Base-by-base conservation (phyloP, 768 basidiomycete genomes). In the Agaricus sinodeliciosus region DNA sequence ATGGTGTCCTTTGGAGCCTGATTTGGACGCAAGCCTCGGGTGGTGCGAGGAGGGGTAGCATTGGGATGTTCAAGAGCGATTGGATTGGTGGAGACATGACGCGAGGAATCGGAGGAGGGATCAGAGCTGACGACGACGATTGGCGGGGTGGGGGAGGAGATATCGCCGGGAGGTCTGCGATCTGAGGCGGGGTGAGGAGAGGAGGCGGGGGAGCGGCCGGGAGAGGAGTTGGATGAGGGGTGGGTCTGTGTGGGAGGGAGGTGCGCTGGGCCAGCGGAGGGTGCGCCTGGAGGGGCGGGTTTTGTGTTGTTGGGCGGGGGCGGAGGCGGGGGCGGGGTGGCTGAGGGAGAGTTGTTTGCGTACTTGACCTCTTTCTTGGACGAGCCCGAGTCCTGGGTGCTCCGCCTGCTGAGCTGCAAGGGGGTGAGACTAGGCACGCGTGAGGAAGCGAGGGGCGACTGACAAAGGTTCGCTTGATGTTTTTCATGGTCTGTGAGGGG, bases 1-100 rank as follows among this genome's bases (percentile, higher is more conserved):
- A 98, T 97, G 41, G 92, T 97, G 68, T 98, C 96, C 70, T 94
- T 96, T 50, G 94, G 92, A 15, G 82, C 83, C 40, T 84, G 79
- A 55, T 90, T 80, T 49, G 92, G 80, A 59, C 90, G 84, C 62
- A 80, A 84, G 58, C 90, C 72, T 9, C 87, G 74, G 40, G 77
- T 81, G 37, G 81, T 75, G 49, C 89, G 80, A 27, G 88, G 86
- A 18, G 84, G 85, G 1, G 77, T 77, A 9, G 74, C 70, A 63
- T 67, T 74, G 9, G 67, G 62, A 51, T 76, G 70, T 67, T 83
- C 82, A 43, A 77, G 60, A 35, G 70, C 70, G 36, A 74, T 57
- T 25, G 77, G 68, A 47, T 74, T 74, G 69, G 60, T 71, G 69
- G 49, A 60, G 55, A 22, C 22, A 22, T 77, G 74, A 59, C 73